Evolutionary conservation across 305 asterid species (phyloP), one percentile per base, ranked within the genome.

Genomic region (Rubia tinctorum): DNA sequence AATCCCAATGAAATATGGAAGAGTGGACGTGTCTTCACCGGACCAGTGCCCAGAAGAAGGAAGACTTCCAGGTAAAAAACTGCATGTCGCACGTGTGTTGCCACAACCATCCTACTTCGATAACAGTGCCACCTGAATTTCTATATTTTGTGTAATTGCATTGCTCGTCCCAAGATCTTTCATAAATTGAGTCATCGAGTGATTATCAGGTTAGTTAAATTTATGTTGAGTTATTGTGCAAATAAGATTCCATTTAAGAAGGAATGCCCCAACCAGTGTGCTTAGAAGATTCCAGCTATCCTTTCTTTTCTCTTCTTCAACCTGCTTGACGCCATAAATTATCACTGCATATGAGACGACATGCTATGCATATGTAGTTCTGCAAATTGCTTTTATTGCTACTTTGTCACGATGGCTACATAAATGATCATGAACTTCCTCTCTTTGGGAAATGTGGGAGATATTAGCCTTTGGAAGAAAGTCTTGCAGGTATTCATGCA

Each of bases 31-130:
- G 65, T 74, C 95, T 61, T 86, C 23, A 75, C 91, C 98, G 69
- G 96, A 90, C 27, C 88, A 90, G 77, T 90, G 97, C 79, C 98
- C 98, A 68, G 97, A 94, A 83, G 98, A 94, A 77, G 98, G 98
- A 73, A 91, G 98, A 79, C 98, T 94, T 73, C 98, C 98, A 47
- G 96, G 98, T 94, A 83, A 81, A 81, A 15, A 76, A 66, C 69
- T 79, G 14, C 13, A 75, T 44, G 67, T 71, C 40, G 60, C 49
- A 73, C 25, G 45, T 75, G 37, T 64, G 34, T 56, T 23, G n/a
- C 7, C 51, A 40, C 37, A 58, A 34, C 49, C 51, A 8, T 53
- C 14, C 53, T n/a, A 39, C 51, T 53, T 53, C 27, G n/a, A 22
- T 74, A 23, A 65, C 40, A 66, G 40, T 12, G 42, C 13, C 23